These are phyloP conservation scores for Ceratocystis destructans DNA, from an alignment of 2,329 filamentous ascomycete species.

Conservation along the genomic window DNA sequence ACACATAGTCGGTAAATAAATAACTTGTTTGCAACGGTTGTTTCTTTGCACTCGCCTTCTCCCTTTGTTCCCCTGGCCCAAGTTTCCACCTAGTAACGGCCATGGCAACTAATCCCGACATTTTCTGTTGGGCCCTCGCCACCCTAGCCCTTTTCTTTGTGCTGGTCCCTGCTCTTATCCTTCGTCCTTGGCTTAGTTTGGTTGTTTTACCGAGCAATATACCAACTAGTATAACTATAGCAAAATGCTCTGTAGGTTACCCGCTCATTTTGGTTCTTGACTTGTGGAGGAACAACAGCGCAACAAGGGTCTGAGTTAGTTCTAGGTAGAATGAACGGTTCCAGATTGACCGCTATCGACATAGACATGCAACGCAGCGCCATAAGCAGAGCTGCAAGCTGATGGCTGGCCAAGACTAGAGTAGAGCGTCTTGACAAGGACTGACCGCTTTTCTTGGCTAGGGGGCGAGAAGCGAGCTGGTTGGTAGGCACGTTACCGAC, in stretches of 20 bases:
- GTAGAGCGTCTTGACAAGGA: not conserved
- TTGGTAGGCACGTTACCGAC: not conserved
- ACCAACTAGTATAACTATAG: too few relatives aligned
- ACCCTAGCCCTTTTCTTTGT: not conserved
- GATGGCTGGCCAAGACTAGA: not conserved
- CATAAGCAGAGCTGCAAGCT: not conserved
- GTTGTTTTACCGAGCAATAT: not conserved
- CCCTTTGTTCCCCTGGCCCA: not conserved
- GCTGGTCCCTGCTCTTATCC: not conserved
- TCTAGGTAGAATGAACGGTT: not conserved
- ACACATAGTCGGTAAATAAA: not conserved
- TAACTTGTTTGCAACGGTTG: constrained; percentile 20
- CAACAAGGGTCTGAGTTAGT: not conserved
- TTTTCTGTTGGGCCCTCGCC: not conserved
- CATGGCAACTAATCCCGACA: constrained; percentile 12
- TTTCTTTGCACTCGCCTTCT: not conserved
- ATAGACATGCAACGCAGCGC: not conserved
- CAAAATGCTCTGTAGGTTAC: too few relatives aligned
- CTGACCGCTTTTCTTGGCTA: not conserved
- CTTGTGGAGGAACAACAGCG: not conserved
- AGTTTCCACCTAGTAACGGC: constrained; percentile 8
- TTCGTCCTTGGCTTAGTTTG: not conserved
- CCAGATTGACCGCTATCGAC: not conserved
- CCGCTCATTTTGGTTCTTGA: too few relatives aligned
- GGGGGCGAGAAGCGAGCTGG: not conserved